Evolutionary conservation across 129 eudicot genomes (phyloP), one percentile per base, ranked within the genome.

Genomic region (Kitagawia praeruptora): DNA sequence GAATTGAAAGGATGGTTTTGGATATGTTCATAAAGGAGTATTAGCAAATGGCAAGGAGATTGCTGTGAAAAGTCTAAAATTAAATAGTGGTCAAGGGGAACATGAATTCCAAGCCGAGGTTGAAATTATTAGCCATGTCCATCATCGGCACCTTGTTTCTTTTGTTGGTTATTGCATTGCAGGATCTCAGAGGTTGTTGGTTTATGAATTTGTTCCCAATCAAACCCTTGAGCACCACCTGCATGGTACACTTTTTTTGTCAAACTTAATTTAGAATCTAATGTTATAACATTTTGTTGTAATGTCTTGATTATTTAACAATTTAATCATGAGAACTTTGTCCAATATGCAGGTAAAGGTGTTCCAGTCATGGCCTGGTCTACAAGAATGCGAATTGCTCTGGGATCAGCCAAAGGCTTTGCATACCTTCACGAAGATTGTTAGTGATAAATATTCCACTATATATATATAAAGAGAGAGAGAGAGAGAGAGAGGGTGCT

Each of bases 381-480:
- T 63, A 76, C 89, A 13, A 88, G 97, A 79, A 85, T 86, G 41
- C 82, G 77, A 75, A 90, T 92, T 72, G 97, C 95, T 19, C 16
- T 88, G 40, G 96, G 97, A 75, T 81, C 96, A 27, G 97, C 97
- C 70, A 92, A 87, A 82, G 97, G 97, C 19, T 92, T 92, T 47
- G 93, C 97, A 41, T 90, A 92, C 63, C 93, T 92, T 56, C 97
- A 92, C 71, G 97, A 92, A 85, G 97, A 92, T 82, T 92, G 97
- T 92, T 77, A 86, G 91, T 79, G 80, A 42, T 34, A 41, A 21
- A 25, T 28, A 9, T 31, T 74, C 61, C 47, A 44, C 37, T 61
- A 25, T 39, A 39, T 27, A 11, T 70, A 3, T 21, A n/a, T n/a
- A n/a, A n/a, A n/a, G n/a, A n/a, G n/a, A n/a, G n/a, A n/a, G n/a